Percentiles rank a stretch among this genome's conserved stretches.
Conservation (phyloP, 345 rosid species). For the Chamaenerion angustifolium region DNA sequence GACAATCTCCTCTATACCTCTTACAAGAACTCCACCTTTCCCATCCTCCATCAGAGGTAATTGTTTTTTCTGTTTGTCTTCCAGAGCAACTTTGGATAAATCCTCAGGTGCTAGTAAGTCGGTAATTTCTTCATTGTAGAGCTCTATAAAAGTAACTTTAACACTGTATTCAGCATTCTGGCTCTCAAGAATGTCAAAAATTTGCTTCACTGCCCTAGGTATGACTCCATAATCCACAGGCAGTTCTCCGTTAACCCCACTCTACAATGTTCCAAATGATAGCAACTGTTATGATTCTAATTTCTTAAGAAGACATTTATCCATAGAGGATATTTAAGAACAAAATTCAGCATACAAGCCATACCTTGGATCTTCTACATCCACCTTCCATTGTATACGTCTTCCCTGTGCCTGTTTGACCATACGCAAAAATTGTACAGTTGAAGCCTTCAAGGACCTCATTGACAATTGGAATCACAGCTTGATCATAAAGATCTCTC, state of each 20-base stretch:
- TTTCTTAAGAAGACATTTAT: no score
- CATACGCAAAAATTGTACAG: constrained; percentile 97
- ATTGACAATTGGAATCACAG: constrained; percentile 82
- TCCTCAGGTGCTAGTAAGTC: constrained; percentile 98
- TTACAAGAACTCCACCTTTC: constrained; percentile 96
- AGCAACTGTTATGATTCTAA: constrained; percentile 3
- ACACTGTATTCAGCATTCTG: constrained; percentile 99
- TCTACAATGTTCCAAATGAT: constrained; percentile 24
- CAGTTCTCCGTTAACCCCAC: constrained; percentile 65
- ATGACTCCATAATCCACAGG: constrained; percentile 94
- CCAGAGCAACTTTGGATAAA: constrained; percentile 46
- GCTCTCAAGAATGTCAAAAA: constrained; percentile 96
- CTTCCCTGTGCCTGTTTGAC: constrained; percentile 98
- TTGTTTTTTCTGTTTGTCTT: constrained; percentile 90
- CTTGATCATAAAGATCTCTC: constrained; percentile 82
- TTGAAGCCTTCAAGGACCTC: constrained; percentile 98
- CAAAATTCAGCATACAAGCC: background rate
- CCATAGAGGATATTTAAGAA: background rate
- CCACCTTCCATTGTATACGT: constrained; percentile 99
- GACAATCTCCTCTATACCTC: constrained; percentile 96
- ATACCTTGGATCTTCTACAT: constrained; percentile 87
- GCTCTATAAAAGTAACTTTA: constrained; percentile 86
- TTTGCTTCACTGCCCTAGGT: constrained; percentile 93
- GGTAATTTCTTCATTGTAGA: constrained; percentile 96
- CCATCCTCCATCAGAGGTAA: constrained; percentile 98